Base-by-base conservation (phyloP, 2,329 filamentous ascomycete species). In the Penicillium sp. region DNA sequence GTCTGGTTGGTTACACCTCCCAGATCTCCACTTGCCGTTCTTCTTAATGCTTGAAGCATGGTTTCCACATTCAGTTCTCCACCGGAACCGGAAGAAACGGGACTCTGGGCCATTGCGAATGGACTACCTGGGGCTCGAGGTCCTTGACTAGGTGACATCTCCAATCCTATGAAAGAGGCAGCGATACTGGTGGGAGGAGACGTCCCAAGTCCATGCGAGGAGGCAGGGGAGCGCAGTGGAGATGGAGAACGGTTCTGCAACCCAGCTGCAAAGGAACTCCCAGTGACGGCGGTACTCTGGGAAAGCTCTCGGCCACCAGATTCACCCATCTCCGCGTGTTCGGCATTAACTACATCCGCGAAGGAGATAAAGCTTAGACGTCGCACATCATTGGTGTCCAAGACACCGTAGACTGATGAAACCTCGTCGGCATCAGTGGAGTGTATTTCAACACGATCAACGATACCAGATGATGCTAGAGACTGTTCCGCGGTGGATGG, bases 311-410 rank as follows among this genome's bases (percentile, higher is more conserved):
- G 81, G 63, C 82, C 86, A 45, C 83, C 70, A 51, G 61, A 57
- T 48, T 73, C 73, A 22, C 70, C 73, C 37, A 72, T 75, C 18
- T 79, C 77, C 31, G 79, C 77, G 58, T 82, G 77, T 55, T 86
- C 83, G 27, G 84, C 85, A 70, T 96, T 91, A 40, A 97, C 91
- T 9, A 97, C 91, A 67, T 97, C 93, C 58, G 93, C 92, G 74
- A 97, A 97, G 7, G 92, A 96, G 70, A 97, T 96, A 77, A 97
- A 97, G 72, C 89, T 94, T 59, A 97, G 77, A 22, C 93, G 86
- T 44, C 90, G 87, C 18, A 95, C 84, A 67, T 96, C 92, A 45
- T 85, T 82, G 37, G 82, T 83, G 67, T 96, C 92, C 58, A 93
- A 78, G 44, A 87, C 85, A 29, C 88, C 90, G 71, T 93, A 93